These are phyloP conservation scores for Aphanomyces astaci DNA, from an alignment of 352 stramenopile genomes.

Conservation along the genomic window DNA sequence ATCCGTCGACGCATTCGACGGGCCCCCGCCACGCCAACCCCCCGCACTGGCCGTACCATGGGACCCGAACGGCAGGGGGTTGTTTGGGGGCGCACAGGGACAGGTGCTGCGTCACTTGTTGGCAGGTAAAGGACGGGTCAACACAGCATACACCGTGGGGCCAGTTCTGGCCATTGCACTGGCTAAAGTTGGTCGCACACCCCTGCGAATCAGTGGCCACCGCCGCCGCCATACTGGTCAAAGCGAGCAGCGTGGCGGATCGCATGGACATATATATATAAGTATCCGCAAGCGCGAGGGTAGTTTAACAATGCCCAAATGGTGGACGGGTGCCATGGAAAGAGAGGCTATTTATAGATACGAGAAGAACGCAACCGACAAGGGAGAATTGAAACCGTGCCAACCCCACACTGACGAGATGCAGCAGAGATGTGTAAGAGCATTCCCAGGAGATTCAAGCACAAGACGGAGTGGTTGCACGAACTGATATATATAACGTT, in stretches of 20 bases:
- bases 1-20: background rate
- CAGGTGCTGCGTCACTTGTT: background rate
- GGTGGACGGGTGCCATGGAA: too few species aligned
- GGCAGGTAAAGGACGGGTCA: conserved; percentile 5
- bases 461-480: background rate
- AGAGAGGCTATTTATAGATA: background rate
- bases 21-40: background rate
- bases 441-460: too few species aligned
- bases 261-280: too few species aligned
- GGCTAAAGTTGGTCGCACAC: conserved; percentile 5
- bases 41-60: background rate
- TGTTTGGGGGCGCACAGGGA: conserved; percentile 11
- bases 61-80: background rate
- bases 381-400: background rate
- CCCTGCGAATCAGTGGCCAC: too few species aligned
- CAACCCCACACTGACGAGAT: too few species aligned
- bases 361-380: background rate
- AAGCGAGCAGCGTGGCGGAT: too few species aligned
- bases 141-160: conserved; percentile 8
- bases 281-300: too few species aligned
- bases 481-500: too few species aligned
- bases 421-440: too few species aligned
- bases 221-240: too few species aligned
- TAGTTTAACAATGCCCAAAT: too few species aligned
- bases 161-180: conserved; percentile 20